These are phyloP conservation scores for Fagopyrum tataricum DNA, from an alignment of 148 eudicot species.

Conservation along the genomic window DNA sequence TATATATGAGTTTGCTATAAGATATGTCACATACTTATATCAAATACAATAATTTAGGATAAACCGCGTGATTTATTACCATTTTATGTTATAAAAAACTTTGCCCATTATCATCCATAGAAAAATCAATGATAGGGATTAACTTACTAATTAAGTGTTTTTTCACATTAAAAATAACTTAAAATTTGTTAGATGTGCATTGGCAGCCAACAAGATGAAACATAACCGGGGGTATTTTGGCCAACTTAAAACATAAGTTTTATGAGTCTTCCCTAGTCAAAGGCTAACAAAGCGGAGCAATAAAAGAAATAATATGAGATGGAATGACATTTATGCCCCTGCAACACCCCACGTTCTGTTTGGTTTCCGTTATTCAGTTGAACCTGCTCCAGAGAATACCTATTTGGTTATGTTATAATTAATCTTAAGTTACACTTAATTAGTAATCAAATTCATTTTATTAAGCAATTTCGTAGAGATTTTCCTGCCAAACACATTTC, in stretches of 20 bases:
- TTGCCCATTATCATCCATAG: too few species aligned
- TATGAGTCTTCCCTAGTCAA: neutral
- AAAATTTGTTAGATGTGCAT: too few species aligned
- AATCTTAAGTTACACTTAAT: neutral
- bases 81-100: too few species aligned
- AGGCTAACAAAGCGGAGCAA: neutral
- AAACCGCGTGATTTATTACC: too few species aligned
- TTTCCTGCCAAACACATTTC: neutral
- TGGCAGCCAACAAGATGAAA: neutral
- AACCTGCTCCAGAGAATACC: constrained; percentile 12
- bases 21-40: too few species aligned
- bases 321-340: neutral
- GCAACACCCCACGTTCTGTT: neutral
- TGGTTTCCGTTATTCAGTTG: neutral
- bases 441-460: neutral
- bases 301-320: neutral
- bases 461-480: neutral
- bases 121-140: too few species aligned
- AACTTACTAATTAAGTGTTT: too few species aligned
- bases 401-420: neutral
- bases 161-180: too few species aligned
- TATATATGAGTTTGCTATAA: too few species aligned
- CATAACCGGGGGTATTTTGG: neutral
- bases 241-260: neutral
- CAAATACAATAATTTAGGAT: too few species aligned